Conservation (phyloP, 371 early-diverging fungal species). For the Zychaea mexicana region DNA sequence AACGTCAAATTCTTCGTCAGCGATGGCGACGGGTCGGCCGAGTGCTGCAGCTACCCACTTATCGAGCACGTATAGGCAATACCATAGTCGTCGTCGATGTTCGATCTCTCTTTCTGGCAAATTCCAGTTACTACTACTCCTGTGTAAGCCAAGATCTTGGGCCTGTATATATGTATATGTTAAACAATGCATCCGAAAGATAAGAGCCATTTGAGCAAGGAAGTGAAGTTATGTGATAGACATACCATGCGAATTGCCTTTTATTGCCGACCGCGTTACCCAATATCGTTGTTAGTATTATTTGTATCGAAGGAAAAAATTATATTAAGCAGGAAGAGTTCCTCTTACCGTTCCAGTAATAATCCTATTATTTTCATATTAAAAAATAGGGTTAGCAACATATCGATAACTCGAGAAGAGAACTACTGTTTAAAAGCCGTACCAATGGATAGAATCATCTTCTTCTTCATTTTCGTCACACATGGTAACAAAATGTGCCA, state of each 20-base stretch:
- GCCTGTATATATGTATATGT: constrained; percentile 16
- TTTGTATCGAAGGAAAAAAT: not conserved
- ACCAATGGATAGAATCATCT: constrained; percentile 8
- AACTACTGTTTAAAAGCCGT: not conserved
- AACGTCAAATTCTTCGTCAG: constrained; percentile 44
- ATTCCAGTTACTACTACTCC: constrained; percentile 37
- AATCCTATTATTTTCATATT: constrained; percentile 1
- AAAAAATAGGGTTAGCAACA: not conserved
- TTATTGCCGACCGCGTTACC: no score
- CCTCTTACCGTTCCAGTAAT: constrained; percentile 7
- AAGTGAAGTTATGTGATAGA: no score
- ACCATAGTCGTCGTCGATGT: constrained; percentile 46
- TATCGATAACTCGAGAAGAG: not conserved
- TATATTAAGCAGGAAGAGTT: not conserved
- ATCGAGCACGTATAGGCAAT: constrained; percentile 38
- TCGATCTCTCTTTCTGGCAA: constrained; percentile 46
- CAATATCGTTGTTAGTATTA: no score
- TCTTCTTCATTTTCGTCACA: not conserved
- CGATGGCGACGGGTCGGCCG: constrained; percentile 33
- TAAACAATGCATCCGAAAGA: not conserved
- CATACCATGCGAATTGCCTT: constrained; percentile 13
- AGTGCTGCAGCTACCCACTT: constrained; percentile 42
- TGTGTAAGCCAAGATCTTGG: constrained; percentile 30
- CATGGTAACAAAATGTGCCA: constrained; percentile 24
- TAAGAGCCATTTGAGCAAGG: no score